Evolutionary conservation across 331 rosid species (phyloP).

Genomic region (Malus hybrid): DNA sequence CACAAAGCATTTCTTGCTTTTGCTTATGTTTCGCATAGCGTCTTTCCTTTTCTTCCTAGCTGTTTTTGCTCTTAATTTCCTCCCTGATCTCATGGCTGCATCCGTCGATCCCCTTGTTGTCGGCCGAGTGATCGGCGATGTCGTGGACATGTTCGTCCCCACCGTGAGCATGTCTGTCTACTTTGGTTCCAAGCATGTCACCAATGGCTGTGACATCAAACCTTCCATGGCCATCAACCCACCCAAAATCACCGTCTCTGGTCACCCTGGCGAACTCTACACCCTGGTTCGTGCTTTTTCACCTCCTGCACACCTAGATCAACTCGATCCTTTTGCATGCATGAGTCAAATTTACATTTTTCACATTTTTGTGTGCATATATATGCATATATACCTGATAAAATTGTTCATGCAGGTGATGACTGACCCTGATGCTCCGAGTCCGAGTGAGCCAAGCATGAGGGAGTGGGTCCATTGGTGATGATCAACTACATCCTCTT

Average conservation of each 20-base stretch:
- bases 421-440: constrained; percentile 95
- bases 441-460: constrained; percentile 93
- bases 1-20: neutral
- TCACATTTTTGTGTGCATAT: neutral
- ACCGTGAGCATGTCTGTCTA: constrained; percentile 56
- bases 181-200: constrained; percentile 64
- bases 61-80: neutral
- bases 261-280: constrained; percentile 49
- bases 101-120: constrained; percentile 82
- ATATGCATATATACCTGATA: neutral
- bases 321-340: neutral
- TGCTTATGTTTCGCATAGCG: neutral
- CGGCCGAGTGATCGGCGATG: constrained; percentile 89
- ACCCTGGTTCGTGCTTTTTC: constrained; percentile 33
- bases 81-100: constrained; percentile 37
- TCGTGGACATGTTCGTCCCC: constrained; percentile 78
- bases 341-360: neutral
- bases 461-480: constrained; percentile 90
- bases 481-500: neutral
- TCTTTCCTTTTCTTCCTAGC: neutral
- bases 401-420: constrained; percentile 45
- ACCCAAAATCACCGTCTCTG: constrained; percentile 55
- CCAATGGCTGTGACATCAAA: constrained; percentile 81
- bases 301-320: neutral
- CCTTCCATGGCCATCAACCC: constrained; percentile 57